These are phyloP conservation scores for Penstemon eatonii DNA, from an alignment of 257 asterid genomes.

Conservation along the genomic window DNA sequence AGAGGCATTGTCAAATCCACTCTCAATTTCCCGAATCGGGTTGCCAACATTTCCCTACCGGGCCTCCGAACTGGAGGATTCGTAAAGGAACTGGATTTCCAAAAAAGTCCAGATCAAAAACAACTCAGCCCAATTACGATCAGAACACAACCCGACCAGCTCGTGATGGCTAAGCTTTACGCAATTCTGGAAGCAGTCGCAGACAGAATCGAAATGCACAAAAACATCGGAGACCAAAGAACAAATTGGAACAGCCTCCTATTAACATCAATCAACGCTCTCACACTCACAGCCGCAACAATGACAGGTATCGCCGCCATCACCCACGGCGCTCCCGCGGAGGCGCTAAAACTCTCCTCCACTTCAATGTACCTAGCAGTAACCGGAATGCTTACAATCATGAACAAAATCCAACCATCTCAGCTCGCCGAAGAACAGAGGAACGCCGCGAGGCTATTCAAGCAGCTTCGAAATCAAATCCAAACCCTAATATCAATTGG, in stretches of 20 bases:
- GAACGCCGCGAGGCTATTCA: slow-evolving; percentile 60
- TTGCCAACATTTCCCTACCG: slow-evolving; percentile 20
- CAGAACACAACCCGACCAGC: background rate
- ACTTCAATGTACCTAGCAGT: slow-evolving; percentile 50
- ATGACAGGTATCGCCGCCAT: slow-evolving; percentile 41
- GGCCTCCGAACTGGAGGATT: slow-evolving; percentile 1
- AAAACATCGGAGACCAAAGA: slow-evolving; percentile 55
- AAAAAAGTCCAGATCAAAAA: background rate
- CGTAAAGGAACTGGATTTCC: slow-evolving; percentile 1
- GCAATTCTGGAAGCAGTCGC: slow-evolving; percentile 57
- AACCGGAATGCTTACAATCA: slow-evolving; percentile 42
- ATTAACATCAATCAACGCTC: slow-evolving; percentile 46
- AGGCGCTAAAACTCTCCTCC: slow-evolving; percentile 44
- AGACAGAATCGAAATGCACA: slow-evolving; percentile 67
- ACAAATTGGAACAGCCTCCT: slow-evolving; percentile 54
- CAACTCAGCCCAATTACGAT: background rate
- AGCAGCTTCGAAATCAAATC: slow-evolving; percentile 52
- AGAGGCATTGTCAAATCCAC: slow-evolving; percentile 14
- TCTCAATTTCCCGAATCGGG: slow-evolving; percentile 12
- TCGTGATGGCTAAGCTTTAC: slow-evolving; percentile 43
- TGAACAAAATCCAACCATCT: slow-evolving; percentile 71
- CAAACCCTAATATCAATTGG: slow-evolving; percentile 41
- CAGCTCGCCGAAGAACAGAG: slow-evolving; percentile 82
- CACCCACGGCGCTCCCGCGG: slow-evolving; percentile 24
- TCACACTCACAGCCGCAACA: slow-evolving; percentile 43